Evolutionary conservation across 257 asterid genomes (phyloP).

Genomic region (Solanum rostratum): DNA sequence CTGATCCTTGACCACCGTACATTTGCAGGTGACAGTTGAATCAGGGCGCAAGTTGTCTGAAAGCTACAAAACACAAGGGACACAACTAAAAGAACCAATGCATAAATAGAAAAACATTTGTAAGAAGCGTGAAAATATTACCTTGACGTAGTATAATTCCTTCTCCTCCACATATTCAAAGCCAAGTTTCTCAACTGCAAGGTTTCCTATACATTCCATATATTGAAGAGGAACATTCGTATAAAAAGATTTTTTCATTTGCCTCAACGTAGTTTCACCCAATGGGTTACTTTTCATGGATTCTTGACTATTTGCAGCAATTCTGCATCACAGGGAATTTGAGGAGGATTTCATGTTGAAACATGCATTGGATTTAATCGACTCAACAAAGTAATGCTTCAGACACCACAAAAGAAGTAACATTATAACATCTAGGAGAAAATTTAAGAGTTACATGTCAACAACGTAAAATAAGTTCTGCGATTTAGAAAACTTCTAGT

Average conservation of each 20-base stretch:
- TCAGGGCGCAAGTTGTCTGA: constrained; percentile 27
- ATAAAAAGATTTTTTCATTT: constrained; percentile 22
- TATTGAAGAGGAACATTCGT: constrained; percentile 25
- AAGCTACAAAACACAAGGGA: constrained; percentile 14
- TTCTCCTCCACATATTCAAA: constrained; percentile 17
- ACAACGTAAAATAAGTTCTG: neutral
- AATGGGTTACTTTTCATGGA: constrained; percentile 6
- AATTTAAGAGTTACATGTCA: neutral
- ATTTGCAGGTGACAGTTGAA: constrained; percentile 36
- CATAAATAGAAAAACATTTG: neutral
- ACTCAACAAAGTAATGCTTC: neutral
- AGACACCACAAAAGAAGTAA: neutral
- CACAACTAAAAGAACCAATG: neutral
- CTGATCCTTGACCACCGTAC: constrained; percentile 11
- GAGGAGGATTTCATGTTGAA: neutral
- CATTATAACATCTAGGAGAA: neutral
- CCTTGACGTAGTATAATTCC: constrained; percentile 31
- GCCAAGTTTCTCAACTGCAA: constrained; percentile 16
- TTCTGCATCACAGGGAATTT: constrained; percentile 12
- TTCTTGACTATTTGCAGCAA: constrained; percentile 9
- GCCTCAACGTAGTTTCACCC: constrained; percentile 12
- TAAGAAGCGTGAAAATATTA: neutral
- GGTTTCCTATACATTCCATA: constrained; percentile 19
- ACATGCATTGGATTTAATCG: neutral
- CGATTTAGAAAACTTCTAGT: neutral